These are phyloP conservation scores for Russula sp. DNA, from an alignment of 768 basidiomycete species.

Conservation along the genomic window DNA sequence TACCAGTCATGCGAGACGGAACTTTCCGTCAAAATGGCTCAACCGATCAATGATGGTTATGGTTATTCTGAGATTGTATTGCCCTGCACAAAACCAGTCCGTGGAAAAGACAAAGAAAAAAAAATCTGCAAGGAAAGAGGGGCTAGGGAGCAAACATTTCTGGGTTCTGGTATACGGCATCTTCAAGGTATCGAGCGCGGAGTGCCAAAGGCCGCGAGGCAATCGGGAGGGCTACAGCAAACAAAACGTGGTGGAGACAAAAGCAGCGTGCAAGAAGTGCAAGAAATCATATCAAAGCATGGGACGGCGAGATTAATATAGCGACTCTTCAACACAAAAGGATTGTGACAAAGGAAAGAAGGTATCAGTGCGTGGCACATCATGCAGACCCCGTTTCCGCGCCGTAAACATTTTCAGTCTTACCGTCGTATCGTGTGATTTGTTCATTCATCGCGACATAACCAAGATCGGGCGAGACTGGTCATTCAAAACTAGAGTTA, in stretches of 20 bases:
- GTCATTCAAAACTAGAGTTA: conserved; percentile 37
- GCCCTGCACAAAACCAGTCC: conserved; percentile 15
- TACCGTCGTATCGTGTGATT: conserved; percentile 22
- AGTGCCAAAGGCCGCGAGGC: conserved; percentile 19
- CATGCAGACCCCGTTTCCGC: conserved; percentile 20
- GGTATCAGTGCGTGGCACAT: conserved; percentile 18
- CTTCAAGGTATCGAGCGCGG: conserved; percentile 23
- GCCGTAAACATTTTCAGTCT: conserved; percentile 23
- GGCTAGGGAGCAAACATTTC: conserved; percentile 10
- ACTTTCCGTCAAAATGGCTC: conserved; percentile 21
- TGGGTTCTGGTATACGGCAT: conserved; percentile 23
- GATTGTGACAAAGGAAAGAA: conserved; percentile 18
- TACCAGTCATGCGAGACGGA: conserved; percentile 20
- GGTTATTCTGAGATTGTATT: conserved; percentile 15
- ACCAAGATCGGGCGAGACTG: conserved; percentile 83
- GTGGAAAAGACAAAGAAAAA: conserved; percentile 11
- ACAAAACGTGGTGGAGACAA: conserved; percentile 20
- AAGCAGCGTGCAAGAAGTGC: conserved; percentile 24
- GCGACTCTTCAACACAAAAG: conserved; percentile 18
- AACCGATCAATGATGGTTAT: conserved; percentile 14
- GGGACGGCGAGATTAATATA: conserved; percentile 20
- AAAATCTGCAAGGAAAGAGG: conserved; percentile 7
- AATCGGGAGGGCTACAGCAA: conserved; percentile 19
- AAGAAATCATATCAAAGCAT: conserved; percentile 24
- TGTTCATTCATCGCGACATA: conserved; percentile 80